These are phyloP conservation scores for Lycium ferocissimum DNA, from an alignment of 257 asterid species.

Conservation along the genomic window DNA sequence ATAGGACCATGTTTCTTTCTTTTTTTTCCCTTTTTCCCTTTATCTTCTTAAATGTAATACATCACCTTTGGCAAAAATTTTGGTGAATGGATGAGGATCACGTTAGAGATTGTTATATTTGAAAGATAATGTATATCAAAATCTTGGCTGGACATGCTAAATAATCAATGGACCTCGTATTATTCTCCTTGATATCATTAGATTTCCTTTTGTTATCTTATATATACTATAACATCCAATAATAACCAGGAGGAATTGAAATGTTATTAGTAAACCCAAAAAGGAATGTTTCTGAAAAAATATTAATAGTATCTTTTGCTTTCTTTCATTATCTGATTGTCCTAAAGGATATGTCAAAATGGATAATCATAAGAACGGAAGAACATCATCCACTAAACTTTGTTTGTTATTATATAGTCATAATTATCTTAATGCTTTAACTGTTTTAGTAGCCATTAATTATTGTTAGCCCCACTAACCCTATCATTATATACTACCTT, in stretches of 20 bases:
- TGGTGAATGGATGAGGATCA: constrained; percentile 10
- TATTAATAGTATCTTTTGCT: background rate
- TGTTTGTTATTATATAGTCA: background rate
- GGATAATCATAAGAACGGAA: constrained; percentile 9
- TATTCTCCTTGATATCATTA: constrained; percentile 24
- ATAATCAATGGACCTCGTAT: constrained; percentile 19
- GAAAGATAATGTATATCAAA: background rate
- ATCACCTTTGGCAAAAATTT: background rate
- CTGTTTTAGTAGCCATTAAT: constrained; percentile 13
- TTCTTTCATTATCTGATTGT: background rate
- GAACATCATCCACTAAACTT: background rate
- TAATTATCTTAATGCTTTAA: background rate
- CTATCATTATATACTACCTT: background rate
- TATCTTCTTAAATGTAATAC: background rate
- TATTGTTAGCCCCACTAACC: constrained; percentile 6
- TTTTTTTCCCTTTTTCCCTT: background rate
- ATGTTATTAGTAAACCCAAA: background rate
- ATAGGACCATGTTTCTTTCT: background rate
- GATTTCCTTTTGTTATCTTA: background rate
- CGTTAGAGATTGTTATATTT: background rate
- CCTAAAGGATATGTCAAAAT: constrained; percentile 8
- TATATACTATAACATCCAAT: background rate
- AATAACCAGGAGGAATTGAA: background rate
- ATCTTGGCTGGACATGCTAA: background rate
- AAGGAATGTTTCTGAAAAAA: too few relatives aligned